Conservation (phyloP, 208 protist genomes). For the Endotrypanum monterogeii region DNA sequence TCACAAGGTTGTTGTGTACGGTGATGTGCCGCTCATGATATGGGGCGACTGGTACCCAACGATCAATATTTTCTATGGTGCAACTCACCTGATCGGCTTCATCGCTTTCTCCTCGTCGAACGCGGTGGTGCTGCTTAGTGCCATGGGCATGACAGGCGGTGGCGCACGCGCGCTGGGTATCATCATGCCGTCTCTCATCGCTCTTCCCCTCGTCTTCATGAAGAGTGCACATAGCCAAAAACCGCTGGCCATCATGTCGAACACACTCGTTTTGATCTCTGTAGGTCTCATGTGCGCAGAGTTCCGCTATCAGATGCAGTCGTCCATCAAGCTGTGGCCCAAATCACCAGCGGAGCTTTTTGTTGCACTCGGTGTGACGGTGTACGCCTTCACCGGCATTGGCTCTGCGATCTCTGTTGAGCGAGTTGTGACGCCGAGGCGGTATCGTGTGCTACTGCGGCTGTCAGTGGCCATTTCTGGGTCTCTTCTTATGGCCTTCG, state of each 20-base stretch:
- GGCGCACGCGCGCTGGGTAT: constrained; percentile 39
- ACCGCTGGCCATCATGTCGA: constrained; percentile 50
- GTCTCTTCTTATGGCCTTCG: constrained; percentile 40
- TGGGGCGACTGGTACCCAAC: constrained; percentile 50
- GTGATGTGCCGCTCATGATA: constrained; percentile 44
- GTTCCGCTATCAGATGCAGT: constrained; percentile 42
- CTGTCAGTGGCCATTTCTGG: constrained; percentile 33
- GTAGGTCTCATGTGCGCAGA: constrained; percentile 49
- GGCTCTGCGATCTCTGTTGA: constrained; percentile 42
- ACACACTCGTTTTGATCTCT: constrained; percentile 38
- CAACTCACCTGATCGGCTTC: constrained; percentile 56
- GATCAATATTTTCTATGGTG: constrained; percentile 58
- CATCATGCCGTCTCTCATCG: constrained; percentile 46
- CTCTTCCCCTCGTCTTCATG: constrained; percentile 56
- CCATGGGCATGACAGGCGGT: constrained; percentile 48
- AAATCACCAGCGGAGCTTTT: constrained; percentile 45
- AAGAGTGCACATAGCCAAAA: constrained; percentile 45
- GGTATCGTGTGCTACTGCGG: constrained; percentile 44
- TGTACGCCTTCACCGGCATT: constrained; percentile 67
- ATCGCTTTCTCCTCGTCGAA: constrained; percentile 58
- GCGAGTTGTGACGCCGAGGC: constrained; percentile 42
- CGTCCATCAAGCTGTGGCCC: constrained; percentile 38
- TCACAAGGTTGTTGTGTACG: constrained; percentile 48
- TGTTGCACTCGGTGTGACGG: constrained; percentile 48
- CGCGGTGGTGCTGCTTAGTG: constrained; percentile 39